Evolutionary conservation across 78 protist species (phyloP).

Genomic region (Blattamonas nauphoetae): DNA sequence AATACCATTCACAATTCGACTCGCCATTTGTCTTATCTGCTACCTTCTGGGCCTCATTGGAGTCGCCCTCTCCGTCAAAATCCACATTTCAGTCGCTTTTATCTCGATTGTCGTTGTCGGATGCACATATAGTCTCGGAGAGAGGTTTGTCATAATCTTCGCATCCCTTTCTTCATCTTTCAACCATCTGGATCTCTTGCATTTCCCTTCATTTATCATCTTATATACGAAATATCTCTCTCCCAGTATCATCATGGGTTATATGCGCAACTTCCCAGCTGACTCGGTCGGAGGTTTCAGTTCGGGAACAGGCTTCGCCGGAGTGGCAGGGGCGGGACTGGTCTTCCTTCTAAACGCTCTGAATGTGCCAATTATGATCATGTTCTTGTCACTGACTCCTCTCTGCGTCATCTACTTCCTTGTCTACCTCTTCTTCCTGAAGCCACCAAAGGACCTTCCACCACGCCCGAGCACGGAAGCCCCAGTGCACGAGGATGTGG

Average conservation of each 20-base stretch:
- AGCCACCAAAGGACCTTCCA: not conserved
- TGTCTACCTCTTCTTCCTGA: not conserved
- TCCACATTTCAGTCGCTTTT: not conserved
- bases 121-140: not conserved
- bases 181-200: too few relatives aligned
- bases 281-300: not conserved
- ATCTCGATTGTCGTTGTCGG: not conserved
- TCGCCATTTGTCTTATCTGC: not conserved
- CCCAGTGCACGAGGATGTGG: not conserved
- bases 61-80: not conserved
- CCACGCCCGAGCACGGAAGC: not conserved
- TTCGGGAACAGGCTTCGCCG: not conserved
- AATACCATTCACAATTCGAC: not conserved
- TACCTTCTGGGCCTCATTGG: not conserved
- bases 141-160: not conserved
- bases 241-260: not conserved
- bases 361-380: not conserved
- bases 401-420: not conserved
- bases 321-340: not conserved
- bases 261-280: not conserved
- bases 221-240: too few relatives aligned
- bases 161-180: too few relatives aligned
- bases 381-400: not conserved
- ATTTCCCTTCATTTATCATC: too few relatives aligned
- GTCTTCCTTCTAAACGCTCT: not conserved